A percentile compares a stretch with the other conserved stretches of the same genome.
phyloP scores from a whole-genome alignment of 495 filamentous ascomycete genomes.

The Tetracladium setigerum region DNA sequence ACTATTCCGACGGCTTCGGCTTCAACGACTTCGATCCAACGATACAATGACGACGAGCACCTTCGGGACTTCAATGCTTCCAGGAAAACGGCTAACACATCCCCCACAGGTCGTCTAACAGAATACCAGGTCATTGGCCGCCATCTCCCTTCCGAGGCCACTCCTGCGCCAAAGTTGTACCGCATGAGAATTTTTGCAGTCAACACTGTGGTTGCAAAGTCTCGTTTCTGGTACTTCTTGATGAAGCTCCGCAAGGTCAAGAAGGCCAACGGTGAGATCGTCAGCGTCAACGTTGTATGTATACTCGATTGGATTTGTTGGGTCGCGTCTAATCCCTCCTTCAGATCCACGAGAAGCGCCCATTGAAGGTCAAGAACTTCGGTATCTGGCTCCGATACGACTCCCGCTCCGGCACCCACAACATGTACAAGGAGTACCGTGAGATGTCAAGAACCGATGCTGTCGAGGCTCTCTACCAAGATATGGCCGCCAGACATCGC shows the following conservation, averaged over 20 bases:
- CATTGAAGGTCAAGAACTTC: conserved; percentile 99
- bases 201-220: conserved; percentile 96
- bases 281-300: conserved; percentile 89
- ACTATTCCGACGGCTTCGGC: neutral
- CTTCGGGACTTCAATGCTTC: neutral
- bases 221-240: conserved; percentile 99
- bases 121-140: conserved; percentile 99
- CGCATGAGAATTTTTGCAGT: conserved; percentile 99
- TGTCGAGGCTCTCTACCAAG: conserved; percentile 95
- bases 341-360: conserved; percentile 97
- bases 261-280: conserved; percentile 99
- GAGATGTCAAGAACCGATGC: conserved; percentile 93
- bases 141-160: conserved; percentile 92
- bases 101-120: conserved; percentile 78
- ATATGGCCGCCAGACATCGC: conserved; percentile 98
- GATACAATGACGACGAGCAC: neutral
- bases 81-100: neutral
- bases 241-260: conserved; percentile 98
- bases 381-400: conserved; percentile 99
- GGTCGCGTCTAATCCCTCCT: neutral
- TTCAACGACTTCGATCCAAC: neutral
- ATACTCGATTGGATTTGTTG: neutral
- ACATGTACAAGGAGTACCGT: conserved; percentile 99
- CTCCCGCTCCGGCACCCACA: conserved; percentile 98
- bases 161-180: conserved; percentile 95